Conservation (phyloP, 1,284 basidiomycete genomes). For the Fomes fomentarius region DNA sequence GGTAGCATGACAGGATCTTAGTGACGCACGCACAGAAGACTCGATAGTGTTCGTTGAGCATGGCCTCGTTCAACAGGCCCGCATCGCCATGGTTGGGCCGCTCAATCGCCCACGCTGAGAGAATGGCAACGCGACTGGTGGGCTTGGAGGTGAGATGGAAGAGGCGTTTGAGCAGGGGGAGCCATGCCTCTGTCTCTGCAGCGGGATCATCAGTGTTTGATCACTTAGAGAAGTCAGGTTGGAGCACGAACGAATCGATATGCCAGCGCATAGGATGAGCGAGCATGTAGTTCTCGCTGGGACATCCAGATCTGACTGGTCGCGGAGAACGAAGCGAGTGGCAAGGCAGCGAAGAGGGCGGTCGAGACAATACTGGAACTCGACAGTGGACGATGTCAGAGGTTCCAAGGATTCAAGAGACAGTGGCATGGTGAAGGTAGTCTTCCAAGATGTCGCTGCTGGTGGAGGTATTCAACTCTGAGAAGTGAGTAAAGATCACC, state of each 20-base stretch:
- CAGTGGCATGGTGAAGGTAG: no score
- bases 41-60: neutral
- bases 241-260: neutral
- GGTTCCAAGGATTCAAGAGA: no score
- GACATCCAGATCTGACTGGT: neutral
- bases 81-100: slow-evolving; percentile 3
- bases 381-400: neutral
- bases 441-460: no score
- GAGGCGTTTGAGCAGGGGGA: neutral
- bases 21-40: neutral
- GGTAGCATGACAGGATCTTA: neutral
- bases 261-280: neutral
- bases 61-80: neutral
- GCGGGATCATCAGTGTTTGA: neutral
- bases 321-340: neutral
- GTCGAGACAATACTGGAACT: neutral
- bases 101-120: slow-evolving; percentile 2
- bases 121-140: neutral
- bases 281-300: neutral
- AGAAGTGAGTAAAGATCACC: no score
- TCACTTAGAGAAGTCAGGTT: neutral
- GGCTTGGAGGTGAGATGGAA: neutral
- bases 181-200: neutral
- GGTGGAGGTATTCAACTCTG: no score
- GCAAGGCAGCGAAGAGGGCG: slow-evolving; percentile 1